Evolutionary conservation across 2,329 filamentous ascomycete species (phyloP).

Genomic region (Arthrobotrys musiformis): DNA sequence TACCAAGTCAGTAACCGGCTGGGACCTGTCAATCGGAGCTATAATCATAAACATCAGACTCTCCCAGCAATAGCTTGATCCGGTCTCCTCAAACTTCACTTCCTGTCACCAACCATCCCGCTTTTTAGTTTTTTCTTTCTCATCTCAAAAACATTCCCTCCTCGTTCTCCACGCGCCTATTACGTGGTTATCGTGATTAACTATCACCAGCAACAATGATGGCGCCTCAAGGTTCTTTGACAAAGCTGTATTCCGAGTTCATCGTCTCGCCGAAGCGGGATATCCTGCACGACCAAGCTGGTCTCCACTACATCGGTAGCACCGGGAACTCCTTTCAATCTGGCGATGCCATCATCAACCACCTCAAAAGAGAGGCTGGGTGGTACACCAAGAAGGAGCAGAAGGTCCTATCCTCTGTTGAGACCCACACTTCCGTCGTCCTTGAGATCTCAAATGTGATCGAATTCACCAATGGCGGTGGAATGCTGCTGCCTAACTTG

Average conservation of each 20-base stretch:
- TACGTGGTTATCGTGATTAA: constrained; percentile 10
- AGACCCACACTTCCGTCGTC: constrained; percentile 75
- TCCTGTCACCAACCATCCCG: background rate
- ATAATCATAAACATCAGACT: constrained; percentile 13
- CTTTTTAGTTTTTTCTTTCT: background rate
- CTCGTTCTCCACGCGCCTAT: background rate
- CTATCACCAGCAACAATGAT: constrained; percentile 37
- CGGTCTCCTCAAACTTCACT: constrained; percentile 4
- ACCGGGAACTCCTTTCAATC: constrained; percentile 80
- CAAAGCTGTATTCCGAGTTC: constrained; percentile 74
- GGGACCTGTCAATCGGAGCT: background rate
- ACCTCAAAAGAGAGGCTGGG: constrained; percentile 73
- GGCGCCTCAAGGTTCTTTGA: constrained; percentile 44
- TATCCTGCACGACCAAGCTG: constrained; percentile 73
- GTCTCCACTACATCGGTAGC: constrained; percentile 83
- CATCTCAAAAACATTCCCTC: background rate
- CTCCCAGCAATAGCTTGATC: background rate
- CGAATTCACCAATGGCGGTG: constrained; percentile 83
- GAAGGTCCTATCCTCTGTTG: constrained; percentile 77
- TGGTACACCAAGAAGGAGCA: constrained; percentile 85
- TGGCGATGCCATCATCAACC: constrained; percentile 81
- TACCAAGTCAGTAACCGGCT: too few relatives aligned
- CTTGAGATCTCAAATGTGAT: constrained; percentile 83
- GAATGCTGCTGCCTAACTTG: constrained; percentile 84
- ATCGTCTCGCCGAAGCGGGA: constrained; percentile 74